phyloP scores from a whole-genome alignment of 331 rosid species.

The Pyracantha coccinea region DNA sequence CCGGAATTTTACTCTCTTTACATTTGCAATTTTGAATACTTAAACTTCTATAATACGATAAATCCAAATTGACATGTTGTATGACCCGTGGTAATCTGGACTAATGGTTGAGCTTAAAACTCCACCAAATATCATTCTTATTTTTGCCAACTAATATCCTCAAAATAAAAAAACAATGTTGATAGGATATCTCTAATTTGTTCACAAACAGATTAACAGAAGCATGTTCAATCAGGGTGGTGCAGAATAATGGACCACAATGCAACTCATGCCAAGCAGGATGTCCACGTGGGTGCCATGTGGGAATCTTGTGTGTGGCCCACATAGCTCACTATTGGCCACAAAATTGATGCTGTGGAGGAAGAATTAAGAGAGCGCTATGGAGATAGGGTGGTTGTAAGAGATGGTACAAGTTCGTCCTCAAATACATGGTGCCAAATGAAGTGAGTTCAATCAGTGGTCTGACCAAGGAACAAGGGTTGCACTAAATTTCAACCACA shows the following conservation, averaged over 20 bases:
- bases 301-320: neutral
- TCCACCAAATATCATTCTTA: neutral
- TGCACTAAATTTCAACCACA: neutral
- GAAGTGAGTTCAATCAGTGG: neutral
- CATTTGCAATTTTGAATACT: neutral
- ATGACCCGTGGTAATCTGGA: neutral
- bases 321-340: neutral
- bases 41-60: neutral
- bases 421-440: neutral
- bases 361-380: neutral
- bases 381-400: neutral
- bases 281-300: neutral
- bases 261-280: neutral
- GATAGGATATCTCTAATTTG: neutral
- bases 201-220: neutral
- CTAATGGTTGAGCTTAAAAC: neutral
- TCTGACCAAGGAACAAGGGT: neutral
- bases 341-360: neutral
- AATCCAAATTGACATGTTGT: neutral
- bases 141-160: neutral
- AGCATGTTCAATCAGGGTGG: neutral
- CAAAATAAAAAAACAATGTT: neutral
- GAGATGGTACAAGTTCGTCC: neutral
- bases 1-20: neutral
- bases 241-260: neutral